Conservation (phyloP, 192 early-diverging fungal species). For the Spizellomyces punctatus region DNA sequence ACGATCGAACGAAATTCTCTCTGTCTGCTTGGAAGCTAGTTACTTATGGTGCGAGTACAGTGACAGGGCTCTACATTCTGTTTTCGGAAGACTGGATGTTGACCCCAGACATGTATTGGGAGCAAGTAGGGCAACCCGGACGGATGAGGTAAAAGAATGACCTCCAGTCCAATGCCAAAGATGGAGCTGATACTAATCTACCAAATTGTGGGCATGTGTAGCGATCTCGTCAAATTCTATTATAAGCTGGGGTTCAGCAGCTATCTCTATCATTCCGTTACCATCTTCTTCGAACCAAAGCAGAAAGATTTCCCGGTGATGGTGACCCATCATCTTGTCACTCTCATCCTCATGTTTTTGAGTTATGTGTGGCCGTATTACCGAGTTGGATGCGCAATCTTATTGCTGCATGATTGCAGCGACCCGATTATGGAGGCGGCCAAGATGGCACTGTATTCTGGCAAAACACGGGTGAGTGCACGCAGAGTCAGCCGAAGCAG, state of each 20-base stretch:
- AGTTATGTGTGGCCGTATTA: slow-evolving; percentile 45
- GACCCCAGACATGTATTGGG: slow-evolving; percentile 10
- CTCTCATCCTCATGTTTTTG: slow-evolving; percentile 43
- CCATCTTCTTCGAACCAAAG: slow-evolving; percentile 36
- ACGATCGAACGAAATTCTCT: slow-evolving; percentile 21
- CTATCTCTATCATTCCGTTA: slow-evolving; percentile 38
- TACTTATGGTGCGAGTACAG: slow-evolving; percentile 24
- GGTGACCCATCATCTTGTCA: slow-evolving; percentile 45
- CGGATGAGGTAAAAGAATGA: not conserved
- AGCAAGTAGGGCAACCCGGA: slow-evolving; percentile 7
- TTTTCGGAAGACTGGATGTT: slow-evolving; percentile 22
- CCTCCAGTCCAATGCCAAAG: too few species aligned
- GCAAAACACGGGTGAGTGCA: slow-evolving; percentile 37
- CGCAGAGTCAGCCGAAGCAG: not conserved
- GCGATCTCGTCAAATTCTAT: slow-evolving; percentile 34
- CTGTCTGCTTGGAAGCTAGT: slow-evolving; percentile 28
- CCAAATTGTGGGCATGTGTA: not conserved
- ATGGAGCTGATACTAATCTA: too few species aligned
- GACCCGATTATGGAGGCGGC: slow-evolving; percentile 59
- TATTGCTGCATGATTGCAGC: slow-evolving; percentile 47
- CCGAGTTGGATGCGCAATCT: slow-evolving; percentile 46
- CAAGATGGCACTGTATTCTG: slow-evolving; percentile 47
- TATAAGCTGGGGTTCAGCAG: slow-evolving; percentile 45
- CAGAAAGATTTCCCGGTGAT: slow-evolving; percentile 44
- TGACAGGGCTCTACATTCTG: slow-evolving; percentile 13